Evolutionary conservation across 1,284 basidiomycete genomes (phyloP), one percentile per base, ranked within the genome.

Genomic region (Hemileia vastatrix): DNA sequence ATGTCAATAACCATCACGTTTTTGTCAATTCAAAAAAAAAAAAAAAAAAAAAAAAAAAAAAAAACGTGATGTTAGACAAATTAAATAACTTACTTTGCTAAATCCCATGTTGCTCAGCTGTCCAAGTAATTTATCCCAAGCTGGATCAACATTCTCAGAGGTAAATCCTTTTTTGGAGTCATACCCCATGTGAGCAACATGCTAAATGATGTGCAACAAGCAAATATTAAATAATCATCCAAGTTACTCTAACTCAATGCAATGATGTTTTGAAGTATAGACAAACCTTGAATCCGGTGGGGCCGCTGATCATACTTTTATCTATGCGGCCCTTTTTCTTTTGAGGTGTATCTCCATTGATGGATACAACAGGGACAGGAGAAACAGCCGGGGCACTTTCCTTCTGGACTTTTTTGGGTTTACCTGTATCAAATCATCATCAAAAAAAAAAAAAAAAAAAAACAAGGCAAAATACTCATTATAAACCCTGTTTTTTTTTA

Each of bases 111-210:
- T 79, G 65, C 86, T 82, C 3, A 97, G 81, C 69, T 85, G 81
- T 23, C 80, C 81, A 1, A 97, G 81, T 61, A 97, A 78, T 0
- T 84, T 80, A 63, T 85, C 81, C 94, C 94, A 98, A 6, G 86
- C 90, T 2, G 89, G 85, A 77, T 97, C 94, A n/a, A 96, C 88
- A 65, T 89, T 88, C 36, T 82, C 82, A 1, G 87, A 87, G 0
- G 85, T 86, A 76, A 92, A 96, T 3, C 92, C 92, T 44, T 84
- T 83, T 68, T 94, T 84, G 0, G 83, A 76, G 69, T 94, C 88
- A 76, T 88, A 96, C 23, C 92, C 92, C 88, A 98, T 95, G 74
- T 96, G 93, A 0, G 88, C 90, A 49, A 95, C 82, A 73, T 97
- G 93, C 67, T 84, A 82, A 19, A 21, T 13, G 40, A 52, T 48